Base-by-base conservation (phyloP, 371 early-diverging fungal genomes). In the Mucor piriformis region DNA sequence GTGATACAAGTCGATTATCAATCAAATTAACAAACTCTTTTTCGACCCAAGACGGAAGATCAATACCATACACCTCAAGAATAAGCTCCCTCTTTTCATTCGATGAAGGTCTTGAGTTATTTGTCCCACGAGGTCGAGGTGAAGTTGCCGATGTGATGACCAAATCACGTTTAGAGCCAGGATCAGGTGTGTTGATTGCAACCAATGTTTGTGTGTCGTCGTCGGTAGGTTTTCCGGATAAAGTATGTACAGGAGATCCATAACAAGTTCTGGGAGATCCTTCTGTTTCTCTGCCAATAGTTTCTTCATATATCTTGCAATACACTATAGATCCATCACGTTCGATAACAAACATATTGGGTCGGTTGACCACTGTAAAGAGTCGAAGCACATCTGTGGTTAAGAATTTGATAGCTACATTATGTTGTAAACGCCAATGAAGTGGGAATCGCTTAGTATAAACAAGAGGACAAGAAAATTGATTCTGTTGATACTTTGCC, bases 21-120 rank as follows among this genome's bases (percentile, higher is more conserved):
- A 94, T 76, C 63, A 90, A 61, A 20, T 70, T 66, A 8, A 87
- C 79, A 63, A 94, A 83, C 34, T 92, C 89, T 33, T 73, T 76
- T 7, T 87, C 88, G 18, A 92, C 83, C 79, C 79, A 79, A 12
- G 61, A 49, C 2, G 93, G 92, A 5, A 69, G 50, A 23, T 90
- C 87, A 11, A 93, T 70, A 2, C 95, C 93, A 69, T 79, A 87
- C 5, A 94, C 89, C 46, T 90, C 82, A 3, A 94, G 57, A 10
- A 86, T 82, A 3, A 94, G 65, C 43, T 84, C 83, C 20, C 86
- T 63, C 20, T 44, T 54, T 21, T 67, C 67, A 25, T 32, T 61
- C 3, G 18, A 15, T 3, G 49, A 38, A 15, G 29, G 15, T 3
- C 64, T 48, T 0, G 50, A 23, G 0, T 75, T 63, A 6, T 73